phyloP scores from a whole-genome alignment of 2,329 filamentous ascomycete species.

The Neurospora sp. region DNA sequence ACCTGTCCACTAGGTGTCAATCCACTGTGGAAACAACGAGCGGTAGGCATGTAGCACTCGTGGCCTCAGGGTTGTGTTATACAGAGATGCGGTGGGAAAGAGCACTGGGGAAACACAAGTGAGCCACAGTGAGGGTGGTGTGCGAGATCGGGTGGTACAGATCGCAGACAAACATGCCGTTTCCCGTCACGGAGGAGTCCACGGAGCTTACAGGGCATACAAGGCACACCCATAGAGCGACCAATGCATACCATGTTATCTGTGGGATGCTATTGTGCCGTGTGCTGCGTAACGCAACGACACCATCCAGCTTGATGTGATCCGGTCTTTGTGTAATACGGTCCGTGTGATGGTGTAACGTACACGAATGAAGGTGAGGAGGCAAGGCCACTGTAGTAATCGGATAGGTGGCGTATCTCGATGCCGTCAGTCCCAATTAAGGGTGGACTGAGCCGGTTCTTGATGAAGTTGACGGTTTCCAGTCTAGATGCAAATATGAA shows the following conservation, averaged over 20 bases:
- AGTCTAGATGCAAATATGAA: not conserved
- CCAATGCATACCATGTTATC: not conserved
- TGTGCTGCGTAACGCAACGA: not conserved
- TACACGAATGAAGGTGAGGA: not conserved
- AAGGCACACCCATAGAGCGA: not conserved
- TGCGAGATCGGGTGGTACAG: constrained; percentile 1
- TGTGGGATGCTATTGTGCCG: not conserved
- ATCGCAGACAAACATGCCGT: constrained; percentile 1
- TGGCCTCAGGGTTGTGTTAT: not conserved
- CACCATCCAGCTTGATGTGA: not conserved
- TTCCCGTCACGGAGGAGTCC: not conserved
- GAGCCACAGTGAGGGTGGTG: not conserved
- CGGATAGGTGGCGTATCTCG: not conserved
- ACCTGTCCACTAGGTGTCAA: not conserved
- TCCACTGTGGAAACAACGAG: not conserved
- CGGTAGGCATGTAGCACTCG: not conserved
- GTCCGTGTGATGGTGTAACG: not conserved
- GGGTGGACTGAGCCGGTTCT: not conserved
- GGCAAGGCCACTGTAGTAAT: not conserved
- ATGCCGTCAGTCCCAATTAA: not conserved
- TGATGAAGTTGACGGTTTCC: not conserved
- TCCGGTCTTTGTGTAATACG: not conserved
- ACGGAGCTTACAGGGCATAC: not conserved
- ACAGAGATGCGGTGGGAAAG: not conserved
- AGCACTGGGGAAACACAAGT: not conserved